Evolutionary conservation across 164 flowering plant species (phyloP).

Genomic region (Brasenia schreberi): DNA sequence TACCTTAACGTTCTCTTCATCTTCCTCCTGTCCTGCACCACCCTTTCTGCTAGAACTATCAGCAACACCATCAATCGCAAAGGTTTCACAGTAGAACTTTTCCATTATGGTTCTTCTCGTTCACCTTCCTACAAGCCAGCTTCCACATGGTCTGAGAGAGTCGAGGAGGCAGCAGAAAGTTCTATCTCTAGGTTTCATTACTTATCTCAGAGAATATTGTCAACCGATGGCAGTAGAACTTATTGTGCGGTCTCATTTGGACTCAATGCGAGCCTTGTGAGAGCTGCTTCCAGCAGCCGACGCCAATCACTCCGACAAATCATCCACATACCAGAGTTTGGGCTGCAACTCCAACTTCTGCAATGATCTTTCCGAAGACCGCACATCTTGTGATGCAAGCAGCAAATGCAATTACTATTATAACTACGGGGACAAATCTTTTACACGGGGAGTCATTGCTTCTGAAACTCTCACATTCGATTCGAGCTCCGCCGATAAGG

Average conservation of each 20-base stretch:
- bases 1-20: too few species aligned
- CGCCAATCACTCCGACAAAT: conserved; percentile 32
- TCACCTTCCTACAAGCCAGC: not conserved
- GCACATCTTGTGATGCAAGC: not conserved
- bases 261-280: conserved; percentile 80
- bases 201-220: not conserved
- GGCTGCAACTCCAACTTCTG: conserved; percentile 18
- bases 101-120: not conserved
- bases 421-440: not conserved
- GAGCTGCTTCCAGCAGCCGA: conserved; percentile 31
- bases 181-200: not conserved
- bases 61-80: not conserved
- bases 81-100: not conserved
- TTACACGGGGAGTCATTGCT: conserved; percentile 3
- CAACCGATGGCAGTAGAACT: not conserved
- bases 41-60: too few species aligned
- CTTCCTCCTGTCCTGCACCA: too few species aligned
- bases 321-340: conserved; percentile 18
- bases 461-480: conserved; percentile 10
- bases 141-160: not conserved
- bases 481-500: not conserved
- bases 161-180: not conserved
- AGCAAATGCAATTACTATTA: not conserved
- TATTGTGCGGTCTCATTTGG: too few species aligned
- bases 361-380: conserved; percentile 1